Base-by-base conservation (phyloP, 2,329 filamentous ascomycete genomes). In the Rhytidhysteron rufulum region DNA sequence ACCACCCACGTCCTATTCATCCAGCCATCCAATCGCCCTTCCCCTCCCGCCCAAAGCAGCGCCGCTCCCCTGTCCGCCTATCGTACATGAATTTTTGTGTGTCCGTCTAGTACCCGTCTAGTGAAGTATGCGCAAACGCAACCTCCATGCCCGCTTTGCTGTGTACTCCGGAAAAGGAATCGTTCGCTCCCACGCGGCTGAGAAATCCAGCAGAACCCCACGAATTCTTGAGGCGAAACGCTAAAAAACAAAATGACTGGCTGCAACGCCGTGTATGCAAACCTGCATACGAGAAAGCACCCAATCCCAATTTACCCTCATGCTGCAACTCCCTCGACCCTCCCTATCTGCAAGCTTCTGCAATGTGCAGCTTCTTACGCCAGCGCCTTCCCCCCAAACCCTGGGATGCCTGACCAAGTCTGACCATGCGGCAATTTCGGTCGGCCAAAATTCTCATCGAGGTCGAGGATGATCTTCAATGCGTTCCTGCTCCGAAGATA, bases 381-480 rank as follows among this genome's bases (percentile, higher is more conserved):
- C 45, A 52, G 53, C 40, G 51, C 40, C 44, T 58, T 58, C 10
- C 56, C 57, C 36, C 61, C 60, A 39, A 66, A 63, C 34, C 61
- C 63, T 39, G 61, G 60, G 21, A 66, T 62, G 20, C 63, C 63
- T 21, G 50, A 51, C 44, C 55, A 66, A 39, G 49, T 54, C 40
- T 55, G 46, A 34, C 61, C 63, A 10, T 65, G 56, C 24, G 75
- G 75, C 38, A 86, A 60, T 66, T 79, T 81, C 44, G 86, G 70
- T 52, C 82, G 80, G 46, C 91, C 91, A 73, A 97, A 96, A 63
- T 94, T 86, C 70, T 93, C 84, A 62, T 97, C 91, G 45, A 97
- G 73, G 66, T 97, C 91, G 35, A 96, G 79, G 55, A 97, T 91
- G 55, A 96, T 87, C 78, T 96, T 96, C 54, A 97, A 75, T 9